These are phyloP conservation scores for Metarhizium rileyi DNA, from an alignment of 2,329 filamentous ascomycete genomes.

Conservation along the genomic window DNA sequence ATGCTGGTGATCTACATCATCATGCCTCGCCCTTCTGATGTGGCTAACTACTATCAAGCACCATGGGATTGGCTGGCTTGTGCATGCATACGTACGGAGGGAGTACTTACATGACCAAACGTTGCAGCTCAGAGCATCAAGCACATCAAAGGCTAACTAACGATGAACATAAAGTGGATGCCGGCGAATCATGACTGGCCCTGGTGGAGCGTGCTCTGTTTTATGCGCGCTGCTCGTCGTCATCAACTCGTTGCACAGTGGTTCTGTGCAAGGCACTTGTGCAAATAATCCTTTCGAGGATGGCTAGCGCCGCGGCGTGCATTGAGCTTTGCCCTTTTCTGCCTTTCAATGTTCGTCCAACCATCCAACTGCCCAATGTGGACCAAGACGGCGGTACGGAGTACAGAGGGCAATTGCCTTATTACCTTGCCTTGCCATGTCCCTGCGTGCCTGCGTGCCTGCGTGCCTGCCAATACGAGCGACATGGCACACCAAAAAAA, in stretches of 20 bases:
- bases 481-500: slow-evolving; percentile 2
- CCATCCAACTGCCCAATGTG: not conserved
- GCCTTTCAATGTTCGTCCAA: slow-evolving; percentile 1
- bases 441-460: not conserved
- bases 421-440: not conserved
- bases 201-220: slow-evolving; percentile 2
- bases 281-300: not conserved
- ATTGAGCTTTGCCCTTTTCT: not conserved
- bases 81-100: not conserved
- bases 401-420: not conserved
- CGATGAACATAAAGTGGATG: slow-evolving; percentile 1
- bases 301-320: slow-evolving; percentile 5
- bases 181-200: not conserved
- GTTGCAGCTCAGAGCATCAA: not conserved
- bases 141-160: not conserved
- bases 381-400: slow-evolving; percentile 1
- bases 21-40: not conserved
- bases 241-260: slow-evolving; percentile 6
- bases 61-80: not conserved
- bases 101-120: too few relatives aligned
- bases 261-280: slow-evolving; percentile 1
- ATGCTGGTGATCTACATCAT: not conserved
- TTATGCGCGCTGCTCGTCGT: slow-evolving; percentile 4
- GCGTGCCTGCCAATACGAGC: slow-evolving; percentile 6
- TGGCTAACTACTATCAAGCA: not conserved